Base-by-base conservation (phyloP, 2,329 filamentous ascomycete genomes). In the Penicillium sp. region DNA sequence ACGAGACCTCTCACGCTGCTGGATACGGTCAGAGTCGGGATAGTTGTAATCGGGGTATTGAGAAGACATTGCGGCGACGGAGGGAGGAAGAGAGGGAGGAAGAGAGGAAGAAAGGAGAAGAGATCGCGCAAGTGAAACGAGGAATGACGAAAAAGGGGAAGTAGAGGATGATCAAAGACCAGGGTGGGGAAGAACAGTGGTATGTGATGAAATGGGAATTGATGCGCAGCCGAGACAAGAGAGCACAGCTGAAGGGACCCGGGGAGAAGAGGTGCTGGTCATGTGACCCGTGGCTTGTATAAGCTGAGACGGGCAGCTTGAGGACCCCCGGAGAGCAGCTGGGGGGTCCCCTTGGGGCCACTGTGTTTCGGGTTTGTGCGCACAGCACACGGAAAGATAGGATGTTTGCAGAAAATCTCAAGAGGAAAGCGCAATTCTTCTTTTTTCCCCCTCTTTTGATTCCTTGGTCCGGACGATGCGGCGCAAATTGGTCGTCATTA, bases 1-100 rank as follows among this genome's bases (percentile, higher is more conserved):
- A 78, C 86, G 86, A 72, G 86, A 88, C 73, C 86, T 91, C 88
- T 96, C 92, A 80, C 91, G 91, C 91, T 94, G 84, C 58, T 54
- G 51, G 22, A 73, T 69, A 62, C 68, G 70, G 70, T 80, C 72
- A 77, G 77, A 76, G 65, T 70, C 68, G 65, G 61, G 61, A 51
- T 68, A 73, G 24, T 33, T 30, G 28, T 47, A 30, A 19, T 59
- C 49, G 9, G 54, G 54, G 44, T 47, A 56, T 58, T 68, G 68
- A 63, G 69, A 64, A 63, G 67, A 68, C 71, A 73, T 74, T 13
- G 37, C 38, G 35, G 19, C 40, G 53, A 42, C 35, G 38, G 24
- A 38, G 12, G 38, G 44, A 61, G 58, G n/a, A n/a, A n/a, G n/a
- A n/a, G n/a, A n/a, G 56, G 38, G 53, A 61, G 56, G 55, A 58